These are phyloP conservation scores for Penicillium odoratum DNA, from an alignment of 495 filamentous ascomycete genomes.

Conservation along the genomic window DNA sequence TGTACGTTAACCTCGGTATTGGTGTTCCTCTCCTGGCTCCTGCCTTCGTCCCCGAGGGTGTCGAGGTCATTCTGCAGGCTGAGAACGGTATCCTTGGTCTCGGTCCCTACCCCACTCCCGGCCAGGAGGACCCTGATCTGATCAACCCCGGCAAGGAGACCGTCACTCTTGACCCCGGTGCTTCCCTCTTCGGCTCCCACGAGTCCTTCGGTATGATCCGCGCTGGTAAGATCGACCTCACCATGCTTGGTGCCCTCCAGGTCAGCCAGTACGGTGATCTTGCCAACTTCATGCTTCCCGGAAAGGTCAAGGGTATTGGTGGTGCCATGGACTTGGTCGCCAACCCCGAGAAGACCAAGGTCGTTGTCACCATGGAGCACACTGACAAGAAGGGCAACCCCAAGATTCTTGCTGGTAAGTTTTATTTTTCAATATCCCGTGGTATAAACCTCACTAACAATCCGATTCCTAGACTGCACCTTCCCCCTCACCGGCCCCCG, in stretches of 20 bases:
- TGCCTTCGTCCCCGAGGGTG: constrained; percentile 70
- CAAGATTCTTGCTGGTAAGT: constrained; percentile 65
- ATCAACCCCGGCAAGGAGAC: constrained; percentile 96
- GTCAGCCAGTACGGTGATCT: constrained; percentile 67
- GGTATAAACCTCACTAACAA: constrained; percentile 26
- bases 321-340: constrained; percentile 90
- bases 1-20: constrained; percentile 92
- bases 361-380: constrained; percentile 90
- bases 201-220: constrained; percentile 95
- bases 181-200: constrained; percentile 77
- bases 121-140: constrained; percentile 80
- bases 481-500: constrained; percentile 83
- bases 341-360: constrained; percentile 80
- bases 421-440: neutral
- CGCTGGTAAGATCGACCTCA: constrained; percentile 81
- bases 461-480: constrained; percentile 55
- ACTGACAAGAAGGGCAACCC: constrained; percentile 84
- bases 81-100: constrained; percentile 91
- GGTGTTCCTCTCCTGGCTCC: constrained; percentile 91
- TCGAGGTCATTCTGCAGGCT: constrained; percentile 81
- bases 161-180: constrained; percentile 75
- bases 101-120: constrained; percentile 76
- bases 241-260: constrained; percentile 90
- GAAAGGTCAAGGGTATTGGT: constrained; percentile 91
- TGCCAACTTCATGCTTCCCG: constrained; percentile 70